Base-by-base conservation (phyloP, 805 yeast species). In the Yarrowia porcina region DNA sequence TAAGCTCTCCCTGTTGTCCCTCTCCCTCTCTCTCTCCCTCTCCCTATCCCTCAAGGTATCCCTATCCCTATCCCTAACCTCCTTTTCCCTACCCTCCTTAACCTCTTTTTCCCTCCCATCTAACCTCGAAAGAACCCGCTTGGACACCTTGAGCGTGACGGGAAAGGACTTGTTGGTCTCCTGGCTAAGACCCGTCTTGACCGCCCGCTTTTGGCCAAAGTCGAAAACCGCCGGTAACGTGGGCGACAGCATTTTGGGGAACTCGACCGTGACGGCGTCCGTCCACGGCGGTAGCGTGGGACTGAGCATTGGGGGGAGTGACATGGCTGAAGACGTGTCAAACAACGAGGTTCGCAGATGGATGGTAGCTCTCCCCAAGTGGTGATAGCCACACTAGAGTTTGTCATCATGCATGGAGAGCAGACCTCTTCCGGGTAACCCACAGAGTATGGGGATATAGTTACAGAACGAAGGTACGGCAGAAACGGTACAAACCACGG, bases 141-240 rank as follows among this genome's bases (percentile, higher is more conserved):
- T 23, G 44, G 33, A 23, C 17, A 52, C 59, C 44, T 52, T 52
- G 44, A 52, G 59, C 33, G 59, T 52, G 9, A 52, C 59, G 2
- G 59, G 59, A 11, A 35, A 52, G 12, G 33, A 25, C 32, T 36
- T 36, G 32, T 52, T 52, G 44, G 36, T 52, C 25, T 52, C 59
- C 12, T 52, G 42, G 25, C 59, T 52, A 17, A 52, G 25, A 2
- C 44, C 44, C 17, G 59, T 52, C 44, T 52, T 52, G n/a, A n/a
- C n/a, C n/a, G n/a, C n/a, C n/a, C n/a, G n/a, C n/a, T n/a, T n/a
- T n/a, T n/a, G n/a, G 7, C 61, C 49, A 28, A 41, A 41, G 15
- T 68, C 72, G 54, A 71, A 74, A 32, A 67, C 66, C 3, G 76
- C 69, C 1, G 79, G 79, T 13, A 76, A 69, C 15, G 78, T 75